Conservation (phyloP, 192 early-diverging fungal genomes). For the Backusella westeae region DNA sequence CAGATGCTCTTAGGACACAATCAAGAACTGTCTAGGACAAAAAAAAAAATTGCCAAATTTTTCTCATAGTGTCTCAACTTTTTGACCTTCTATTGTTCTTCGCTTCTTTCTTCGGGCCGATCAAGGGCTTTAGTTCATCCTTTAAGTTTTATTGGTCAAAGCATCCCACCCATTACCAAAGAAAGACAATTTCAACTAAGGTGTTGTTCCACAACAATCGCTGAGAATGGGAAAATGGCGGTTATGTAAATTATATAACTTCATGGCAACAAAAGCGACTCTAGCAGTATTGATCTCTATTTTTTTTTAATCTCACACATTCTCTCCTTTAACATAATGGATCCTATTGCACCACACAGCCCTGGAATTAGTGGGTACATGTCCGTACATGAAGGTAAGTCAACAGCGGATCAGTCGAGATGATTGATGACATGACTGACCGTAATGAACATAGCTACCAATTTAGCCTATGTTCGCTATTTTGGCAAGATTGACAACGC, state of each 20-base stretch:
- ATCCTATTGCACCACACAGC: constrained; percentile 31
- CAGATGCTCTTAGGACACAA: too few species aligned
- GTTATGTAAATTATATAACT: neutral
- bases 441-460: constrained; percentile 21
- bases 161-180: neutral
- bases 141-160: neutral
- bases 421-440: neutral
- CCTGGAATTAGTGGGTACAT: constrained; percentile 37
- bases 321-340: constrained; percentile 8
- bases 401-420: neutral
- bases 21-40: too few species aligned
- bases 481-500: constrained; percentile 31
- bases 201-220: neutral
- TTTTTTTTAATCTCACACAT: neutral
- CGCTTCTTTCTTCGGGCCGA: neutral
- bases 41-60: too few species aligned
- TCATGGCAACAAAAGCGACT: neutral
- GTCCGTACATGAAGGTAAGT: constrained; percentile 35
- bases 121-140: neutral
- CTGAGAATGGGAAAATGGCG: neutral
- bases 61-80: too few species aligned
- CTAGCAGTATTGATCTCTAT: neutral
- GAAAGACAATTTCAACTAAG: neutral
- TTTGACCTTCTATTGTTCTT: neutral
- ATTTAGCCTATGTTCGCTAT: constrained; percentile 42